Evolutionary conservation across 192 early-diverging fungal species (phyloP), one percentile per base, ranked within the genome.

Genomic region (Entomortierella chlamydospora): DNA sequence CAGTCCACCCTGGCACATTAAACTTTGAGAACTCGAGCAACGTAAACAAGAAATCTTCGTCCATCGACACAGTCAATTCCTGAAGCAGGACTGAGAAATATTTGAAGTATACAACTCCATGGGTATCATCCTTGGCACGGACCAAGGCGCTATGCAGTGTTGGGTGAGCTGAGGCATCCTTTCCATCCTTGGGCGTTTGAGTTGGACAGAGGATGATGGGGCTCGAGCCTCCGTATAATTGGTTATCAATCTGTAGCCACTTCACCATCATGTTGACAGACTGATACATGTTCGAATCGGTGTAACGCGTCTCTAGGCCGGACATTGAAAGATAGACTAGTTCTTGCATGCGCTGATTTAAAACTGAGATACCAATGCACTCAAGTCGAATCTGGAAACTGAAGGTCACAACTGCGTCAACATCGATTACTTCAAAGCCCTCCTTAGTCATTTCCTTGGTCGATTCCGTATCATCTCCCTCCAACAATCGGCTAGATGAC

Each of bases 191-290:
- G 8, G 93, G 92, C 18, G 95, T 78, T 34, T 92, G 90, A 2
- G 95, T 95, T 22, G 98, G 98, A 66, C 97, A 98, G 11, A 99
- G 70, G n/a, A 98, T 89, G 39, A 99, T 97, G 0, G 96, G 96
- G 45, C 92, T 95, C 7, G 93, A 68, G 1, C 92, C 90, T 42
- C 93, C 95, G 59, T 92, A 92, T 3, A 98, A 82, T 81, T 99
- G 97, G 84, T 98, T 99, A 81, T 99, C 98, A 60, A 99, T 91
- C 88, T 97, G 74, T 23, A 97, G 68, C 98, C 98, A 99, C 56
- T 95, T 91, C 22, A 95, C 89, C 42, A 87, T 83, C 81, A 94
- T 89, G 29, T 88, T 90, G 25, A 93, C 59, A 18, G 92, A 92
- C 83, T 94, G 93, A 78, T 94, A 94, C 50, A 91, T 87, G 11